Base-by-base conservation (phyloP, 306 rosid genomes). In the Pueraria montana region DNA sequence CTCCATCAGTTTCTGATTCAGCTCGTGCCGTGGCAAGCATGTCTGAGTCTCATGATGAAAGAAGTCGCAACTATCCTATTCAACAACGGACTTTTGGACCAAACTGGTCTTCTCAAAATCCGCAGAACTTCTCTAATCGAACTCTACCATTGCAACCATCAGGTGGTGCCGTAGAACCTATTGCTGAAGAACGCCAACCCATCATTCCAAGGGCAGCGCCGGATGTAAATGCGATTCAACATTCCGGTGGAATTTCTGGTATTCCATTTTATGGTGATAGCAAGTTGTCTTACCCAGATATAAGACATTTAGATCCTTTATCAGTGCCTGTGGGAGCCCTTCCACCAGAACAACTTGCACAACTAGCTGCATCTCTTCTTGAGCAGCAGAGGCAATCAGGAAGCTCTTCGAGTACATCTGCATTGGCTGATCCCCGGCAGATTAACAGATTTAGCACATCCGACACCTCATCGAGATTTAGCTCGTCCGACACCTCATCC, bases 331-430 rank as follows among this genome's bases (percentile, higher is more conserved):
- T 85, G 72, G 87, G 88, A 32, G 48, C 91, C 68, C 84, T 88
- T 73, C 95, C 85, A 67, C 92, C 94, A 6, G 97, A 96, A 83
- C 97, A 96, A 81, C 96, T 92, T 73, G 92, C 90, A 26, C 97
- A 89, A 48, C 74, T 96, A 76, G 92, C 97, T 43, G 93, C 97
- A 67, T 84, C 97, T 78, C 93, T 91, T 81, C 90, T 90, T 50
- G 97, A 89, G 81, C 91, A 88, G 86, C 93, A 87, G 77, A 90
- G 90, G 87, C 97, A 89, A 83, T 74, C 86, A 8, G 91, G 90
- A 72, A 91, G 85, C 76, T 46, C 85, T 40, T 43, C 74, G 9
- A 89, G 52, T 79, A 64, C 81, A 49, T 65, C 90, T 10, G 17
- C 77, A 4, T 53, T 58, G 12, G 81, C 85, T 42, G 95, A 87